These are phyloP conservation scores for Phoma sp. DNA, from an alignment of 2,329 filamentous ascomycete species.

Conservation along the genomic window DNA sequence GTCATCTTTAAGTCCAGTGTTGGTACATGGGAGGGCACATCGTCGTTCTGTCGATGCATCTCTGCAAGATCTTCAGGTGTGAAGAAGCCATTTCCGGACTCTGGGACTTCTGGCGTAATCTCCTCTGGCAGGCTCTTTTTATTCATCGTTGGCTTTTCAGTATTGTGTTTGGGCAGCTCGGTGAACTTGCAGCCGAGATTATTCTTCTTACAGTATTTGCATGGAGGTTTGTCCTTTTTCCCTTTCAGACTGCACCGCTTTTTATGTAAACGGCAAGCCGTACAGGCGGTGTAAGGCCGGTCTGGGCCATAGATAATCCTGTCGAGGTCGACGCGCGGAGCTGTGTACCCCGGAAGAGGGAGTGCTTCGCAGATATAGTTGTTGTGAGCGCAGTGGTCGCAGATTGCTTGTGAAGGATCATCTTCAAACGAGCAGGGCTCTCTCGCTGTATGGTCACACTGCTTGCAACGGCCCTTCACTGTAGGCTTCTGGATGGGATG, in stretches of 20 bases:
- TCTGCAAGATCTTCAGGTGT: slow-evolving; percentile 26
- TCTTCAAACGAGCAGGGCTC: slow-evolving; percentile 33
- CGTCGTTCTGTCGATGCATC: slow-evolving; percentile 12
- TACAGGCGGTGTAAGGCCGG: slow-evolving; percentile 31
- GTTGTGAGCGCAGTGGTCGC: slow-evolving; percentile 26
- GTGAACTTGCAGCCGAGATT: slow-evolving; percentile 41
- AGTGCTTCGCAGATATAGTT: slow-evolving; percentile 22
- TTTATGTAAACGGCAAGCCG: slow-evolving; percentile 35
- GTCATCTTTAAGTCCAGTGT: slow-evolving; percentile 36
- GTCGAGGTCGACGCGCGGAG: slow-evolving; percentile 28
- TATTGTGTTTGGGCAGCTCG: slow-evolving; percentile 17
- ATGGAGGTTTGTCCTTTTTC: slow-evolving; percentile 39
- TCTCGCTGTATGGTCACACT: slow-evolving; percentile 22
- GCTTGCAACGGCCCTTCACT: slow-evolving; percentile 44
- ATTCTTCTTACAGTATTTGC: slow-evolving; percentile 38
- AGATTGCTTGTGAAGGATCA: slow-evolving; percentile 21
- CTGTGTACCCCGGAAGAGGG: slow-evolving; percentile 26
- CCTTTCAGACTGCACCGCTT: slow-evolving; percentile 42
- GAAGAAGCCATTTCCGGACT: slow-evolving; percentile 11
- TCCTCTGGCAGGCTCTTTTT: slow-evolving; percentile 5
- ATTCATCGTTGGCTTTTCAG: slow-evolving; percentile 8
- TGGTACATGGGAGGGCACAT: slow-evolving; percentile 15
- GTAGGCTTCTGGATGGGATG: slow-evolving; percentile 39
- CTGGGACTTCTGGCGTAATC: slow-evolving; percentile 10
- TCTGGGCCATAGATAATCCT: slow-evolving; percentile 26